These are phyloP conservation scores for Lentinula boryana DNA, from an alignment of 768 basidiomycete species.

Conservation along the genomic window DNA sequence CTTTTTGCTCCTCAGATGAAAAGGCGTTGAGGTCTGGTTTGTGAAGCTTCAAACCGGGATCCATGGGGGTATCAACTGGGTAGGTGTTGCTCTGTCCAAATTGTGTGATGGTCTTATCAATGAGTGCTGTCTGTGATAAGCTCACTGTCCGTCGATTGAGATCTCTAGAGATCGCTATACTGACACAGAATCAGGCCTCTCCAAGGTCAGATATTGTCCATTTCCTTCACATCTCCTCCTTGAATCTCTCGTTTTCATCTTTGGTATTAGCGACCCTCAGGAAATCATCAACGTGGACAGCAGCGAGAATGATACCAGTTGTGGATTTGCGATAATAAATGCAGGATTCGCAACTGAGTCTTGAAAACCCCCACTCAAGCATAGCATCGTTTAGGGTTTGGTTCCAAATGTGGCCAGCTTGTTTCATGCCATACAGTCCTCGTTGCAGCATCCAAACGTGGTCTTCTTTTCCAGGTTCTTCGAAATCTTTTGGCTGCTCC, in stretches of 20 bases:
- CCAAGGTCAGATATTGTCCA: constrained; percentile 31
- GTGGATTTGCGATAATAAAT: constrained; percentile 19
- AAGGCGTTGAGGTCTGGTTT: constrained; percentile 8
- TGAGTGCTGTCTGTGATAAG: constrained; percentile 20
- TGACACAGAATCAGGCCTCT: constrained; percentile 22
- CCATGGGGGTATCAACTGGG: constrained; percentile 15
- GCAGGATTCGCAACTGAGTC: constrained; percentile 23
- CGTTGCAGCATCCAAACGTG: constrained; percentile 10
- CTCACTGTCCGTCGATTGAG: constrained; percentile 9
- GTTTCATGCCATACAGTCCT: constrained; percentile 12
- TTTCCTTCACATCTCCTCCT: constrained; percentile 13
- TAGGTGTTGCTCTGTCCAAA: constrained; percentile 22
- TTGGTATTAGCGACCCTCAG: constrained; percentile 12
- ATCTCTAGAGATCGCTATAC: constrained; percentile 28
- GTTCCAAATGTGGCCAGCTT: constrained; percentile 27
- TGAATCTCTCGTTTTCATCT: constrained; percentile 14
- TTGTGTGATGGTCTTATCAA: constrained; percentile 20
- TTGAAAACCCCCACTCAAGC: constrained; percentile 22
- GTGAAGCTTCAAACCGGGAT: constrained; percentile 17
- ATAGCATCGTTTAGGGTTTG: constrained; percentile 22
- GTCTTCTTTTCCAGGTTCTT: neutral
- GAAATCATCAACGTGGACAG: constrained; percentile 31
- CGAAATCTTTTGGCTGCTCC: neutral
- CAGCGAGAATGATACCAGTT: constrained; percentile 18
- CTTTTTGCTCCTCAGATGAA: constrained; percentile 11